These are phyloP conservation scores for Xerophyta viscosa DNA, from an alignment of 106 monocot species.

Conservation along the genomic window DNA sequence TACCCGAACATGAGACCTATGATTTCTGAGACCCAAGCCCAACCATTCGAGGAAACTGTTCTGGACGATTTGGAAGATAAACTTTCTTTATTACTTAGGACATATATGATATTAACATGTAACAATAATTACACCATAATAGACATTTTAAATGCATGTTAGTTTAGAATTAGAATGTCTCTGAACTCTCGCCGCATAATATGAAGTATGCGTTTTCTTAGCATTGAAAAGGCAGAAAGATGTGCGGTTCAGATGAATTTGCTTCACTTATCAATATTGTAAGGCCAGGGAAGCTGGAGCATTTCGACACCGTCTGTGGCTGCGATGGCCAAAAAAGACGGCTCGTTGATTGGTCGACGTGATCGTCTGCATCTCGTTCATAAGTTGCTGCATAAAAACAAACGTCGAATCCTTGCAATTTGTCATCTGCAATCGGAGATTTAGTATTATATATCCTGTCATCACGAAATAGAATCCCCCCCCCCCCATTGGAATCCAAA, in stretches of 20 bases:
- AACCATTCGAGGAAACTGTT: no score
- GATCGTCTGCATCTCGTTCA: not conserved
- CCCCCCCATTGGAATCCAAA: not conserved
- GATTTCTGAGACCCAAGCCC: no score
- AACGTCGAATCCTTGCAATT: not conserved
- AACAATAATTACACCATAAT: no score
- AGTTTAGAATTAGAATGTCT: no score
- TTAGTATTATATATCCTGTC: not conserved
- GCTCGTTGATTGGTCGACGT: not conserved
- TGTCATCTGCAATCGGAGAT: not conserved
- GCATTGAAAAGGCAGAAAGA: not conserved
- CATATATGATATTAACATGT: no score
- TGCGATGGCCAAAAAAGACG: not conserved
- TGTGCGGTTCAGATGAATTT: not conserved
- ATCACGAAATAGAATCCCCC: no score
- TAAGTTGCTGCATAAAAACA: not conserved
- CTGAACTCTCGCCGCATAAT: no score
- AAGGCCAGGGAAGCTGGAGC: not conserved
- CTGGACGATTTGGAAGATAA: no score
- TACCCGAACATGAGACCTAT: no score
- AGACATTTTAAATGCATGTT: no score
- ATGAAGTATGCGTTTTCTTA: not conserved
- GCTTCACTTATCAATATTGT: conserved; percentile 1
- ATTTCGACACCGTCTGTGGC: not conserved
- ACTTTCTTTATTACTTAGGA: no score